Evolutionary conservation across 2,329 filamentous ascomycete species (phyloP), one percentile per base, ranked within the genome.

Genomic region (Diplocarpon rosae): DNA sequence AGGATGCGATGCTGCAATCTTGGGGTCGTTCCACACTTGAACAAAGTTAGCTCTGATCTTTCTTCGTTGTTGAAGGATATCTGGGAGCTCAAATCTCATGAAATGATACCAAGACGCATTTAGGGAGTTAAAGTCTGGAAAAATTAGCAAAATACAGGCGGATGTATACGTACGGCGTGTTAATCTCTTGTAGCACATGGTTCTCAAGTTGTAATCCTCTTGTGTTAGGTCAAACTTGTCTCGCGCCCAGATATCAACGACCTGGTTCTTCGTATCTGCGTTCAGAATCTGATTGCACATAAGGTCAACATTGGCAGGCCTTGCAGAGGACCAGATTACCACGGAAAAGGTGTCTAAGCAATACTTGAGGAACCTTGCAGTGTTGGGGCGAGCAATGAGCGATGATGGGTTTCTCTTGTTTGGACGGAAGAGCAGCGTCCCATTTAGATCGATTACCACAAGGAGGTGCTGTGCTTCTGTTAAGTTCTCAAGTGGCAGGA

Each of bases 181-280:
- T 2, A 98, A 72, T 31, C 85, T 76, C 68, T 98, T 98, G 71
- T 95, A 96, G 46, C 89, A 87, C 62, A 93, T 85, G 0, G 90
- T 79, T 46, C 85, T 83, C 39, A 64, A 54, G 46, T 71, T 67
- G 66, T 84, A 95, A 60, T 94, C 81, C 2, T 61, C 49, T 0
- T 54, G 33, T 0, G 73, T 72, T 3, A 98, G 73, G 15, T 76
- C 76, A 47, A 96, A 81, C 20, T 72, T 75, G 57, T 94, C 82
- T 27, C 92, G 78, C 5, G 71, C 82, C 88, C 89, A 95, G 43
- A 81, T 66, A 14, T 80, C 83, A 27, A 85, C 69, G 14, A 93
- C 70, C 17, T 69, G 63, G 0, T 63, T 46, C 28, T 68, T 68
- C 53, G 83, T 71, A 1, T 70, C 59, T 0, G 65, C 62, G 0